phyloP scores from a whole-genome alignment of 768 basidiomycete species.

The Tulasnella sp. region DNA sequence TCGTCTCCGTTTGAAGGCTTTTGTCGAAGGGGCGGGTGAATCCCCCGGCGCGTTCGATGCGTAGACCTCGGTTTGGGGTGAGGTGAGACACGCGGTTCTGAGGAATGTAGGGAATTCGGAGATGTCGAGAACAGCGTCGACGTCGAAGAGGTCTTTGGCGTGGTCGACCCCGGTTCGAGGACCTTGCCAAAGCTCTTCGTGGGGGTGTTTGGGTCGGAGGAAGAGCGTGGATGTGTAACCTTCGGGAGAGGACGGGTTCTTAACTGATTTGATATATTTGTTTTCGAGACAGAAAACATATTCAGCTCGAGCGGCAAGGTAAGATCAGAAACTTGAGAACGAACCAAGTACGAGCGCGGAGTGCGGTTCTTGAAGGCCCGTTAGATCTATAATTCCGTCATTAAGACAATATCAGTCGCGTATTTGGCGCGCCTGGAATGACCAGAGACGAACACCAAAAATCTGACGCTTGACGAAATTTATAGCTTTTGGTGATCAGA shows the following conservation, averaged over 20 bases:
- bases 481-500: constrained; percentile 51
- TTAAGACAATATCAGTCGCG: constrained; percentile 13
- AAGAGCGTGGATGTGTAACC: constrained; percentile 83
- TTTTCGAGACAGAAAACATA: constrained; percentile 46
- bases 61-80: constrained; percentile 37
- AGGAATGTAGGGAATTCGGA: constrained; percentile 48
- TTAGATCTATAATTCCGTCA: constrained; percentile 92
- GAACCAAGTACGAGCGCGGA: constrained; percentile 76
- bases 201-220: constrained; percentile 57
- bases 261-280: constrained; percentile 41
- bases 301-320: not conserved
- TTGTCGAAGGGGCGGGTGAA: constrained; percentile 32
- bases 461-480: constrained; percentile 84
- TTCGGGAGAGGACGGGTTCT: constrained; percentile 25
- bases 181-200: constrained; percentile 89
- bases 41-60: constrained; percentile 29
- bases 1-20: not conserved
- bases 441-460: constrained; percentile 42
- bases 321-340: constrained; percentile 18
- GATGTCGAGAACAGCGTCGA: constrained; percentile 56
- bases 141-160: constrained; percentile 56
- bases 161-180: constrained; percentile 62
- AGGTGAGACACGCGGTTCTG: constrained; percentile 38
- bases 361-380: constrained; percentile 90
- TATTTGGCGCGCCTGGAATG: not conserved